Conservation (phyloP, 2,329 filamentous ascomycete species). For the Beauveria rudraprayagi region DNA sequence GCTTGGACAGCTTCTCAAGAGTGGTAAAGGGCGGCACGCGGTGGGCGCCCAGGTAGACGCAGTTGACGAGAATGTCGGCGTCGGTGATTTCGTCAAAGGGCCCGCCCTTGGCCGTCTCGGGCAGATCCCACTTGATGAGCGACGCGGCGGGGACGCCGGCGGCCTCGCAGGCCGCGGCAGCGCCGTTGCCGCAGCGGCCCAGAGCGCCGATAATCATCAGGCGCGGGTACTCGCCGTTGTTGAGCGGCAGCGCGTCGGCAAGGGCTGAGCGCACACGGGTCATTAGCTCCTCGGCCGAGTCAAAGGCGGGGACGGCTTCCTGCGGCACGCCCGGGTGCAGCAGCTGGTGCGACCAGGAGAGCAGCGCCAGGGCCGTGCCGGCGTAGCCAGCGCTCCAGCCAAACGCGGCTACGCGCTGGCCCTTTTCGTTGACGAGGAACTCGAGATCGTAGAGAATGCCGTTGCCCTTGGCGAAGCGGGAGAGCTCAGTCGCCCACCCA, state of each 20-base stretch:
- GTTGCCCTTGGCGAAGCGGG: conserved; percentile 39
- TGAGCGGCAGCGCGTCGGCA: conserved; percentile 58
- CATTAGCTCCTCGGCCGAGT: conserved; percentile 11
- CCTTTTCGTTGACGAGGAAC: conserved; percentile 68
- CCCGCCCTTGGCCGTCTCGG: conserved; percentile 63
- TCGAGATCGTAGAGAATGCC: conserved; percentile 80
- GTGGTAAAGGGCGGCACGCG: conserved; percentile 62
- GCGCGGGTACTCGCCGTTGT: conserved; percentile 59
- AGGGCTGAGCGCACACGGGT: conserved; percentile 54
- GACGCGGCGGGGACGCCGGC: conserved; percentile 44
- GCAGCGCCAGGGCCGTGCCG: conserved; percentile 63
- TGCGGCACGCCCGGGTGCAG: conserved; percentile 54
- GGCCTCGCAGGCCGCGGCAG: conserved; percentile 69
- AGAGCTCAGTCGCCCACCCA: conserved; percentile 70
- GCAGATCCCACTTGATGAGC: conserved; percentile 64
- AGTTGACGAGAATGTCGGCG: conserved; percentile 70
- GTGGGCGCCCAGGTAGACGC: conserved; percentile 63
- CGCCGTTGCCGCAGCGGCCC: conserved; percentile 78
- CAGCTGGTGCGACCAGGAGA: conserved; percentile 80
- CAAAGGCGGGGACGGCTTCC: conserved; percentile 27
- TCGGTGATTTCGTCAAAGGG: conserved; percentile 70
- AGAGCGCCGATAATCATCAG: conserved; percentile 78
- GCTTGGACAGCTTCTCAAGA: conserved; percentile 45
- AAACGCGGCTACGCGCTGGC: conserved; percentile 64
- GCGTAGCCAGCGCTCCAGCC: conserved; percentile 71